phyloP scores from a whole-genome alignment of 352 stramenopile genomes.

The Pythium phragmiticola region DNA sequence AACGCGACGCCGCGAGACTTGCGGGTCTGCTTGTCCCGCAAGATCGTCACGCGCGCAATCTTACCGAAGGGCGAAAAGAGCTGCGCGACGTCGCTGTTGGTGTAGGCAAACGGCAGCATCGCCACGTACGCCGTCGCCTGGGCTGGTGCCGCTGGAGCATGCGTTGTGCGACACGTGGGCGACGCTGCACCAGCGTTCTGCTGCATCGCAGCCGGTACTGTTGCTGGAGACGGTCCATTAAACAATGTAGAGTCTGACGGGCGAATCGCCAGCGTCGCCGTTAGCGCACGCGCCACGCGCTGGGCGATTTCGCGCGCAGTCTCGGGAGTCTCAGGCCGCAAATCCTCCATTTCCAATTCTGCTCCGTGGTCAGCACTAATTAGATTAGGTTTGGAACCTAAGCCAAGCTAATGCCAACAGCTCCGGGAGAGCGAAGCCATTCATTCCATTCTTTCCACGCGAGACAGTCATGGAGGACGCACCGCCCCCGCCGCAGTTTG shows the following conservation, averaged over 20 bases:
- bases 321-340: slow-evolving; percentile 3
- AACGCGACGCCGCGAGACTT: slow-evolving; percentile 79
- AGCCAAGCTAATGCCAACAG: slow-evolving; percentile 11
- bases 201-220: not conserved
- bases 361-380: not conserved
- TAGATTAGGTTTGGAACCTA: not conserved
- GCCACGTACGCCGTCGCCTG: slow-evolving; percentile 78
- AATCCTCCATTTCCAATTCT: slow-evolving; percentile 10
- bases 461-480: slow-evolving; percentile 12
- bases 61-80: slow-evolving; percentile 77
- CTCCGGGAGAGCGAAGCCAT: slow-evolving; percentile 1
- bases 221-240: not conserved
- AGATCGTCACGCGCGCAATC: slow-evolving; percentile 71
- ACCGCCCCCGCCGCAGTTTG: slow-evolving; percentile 11
- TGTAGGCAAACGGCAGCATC: slow-evolving; percentile 89
- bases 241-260: not conserved
- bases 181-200: not conserved
- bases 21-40: slow-evolving; percentile 73
- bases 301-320: slow-evolving; percentile 16
- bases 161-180: not conserved
- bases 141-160: slow-evolving; percentile 4
- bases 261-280: slow-evolving; percentile 7
- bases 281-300: slow-evolving; percentile 16
- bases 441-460: not conserved
- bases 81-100: slow-evolving; percentile 85